These are phyloP conservation scores for Oehlia diaphana DNA, from an alignment of 192 early-diverging fungal species.

Conservation along the genomic window DNA sequence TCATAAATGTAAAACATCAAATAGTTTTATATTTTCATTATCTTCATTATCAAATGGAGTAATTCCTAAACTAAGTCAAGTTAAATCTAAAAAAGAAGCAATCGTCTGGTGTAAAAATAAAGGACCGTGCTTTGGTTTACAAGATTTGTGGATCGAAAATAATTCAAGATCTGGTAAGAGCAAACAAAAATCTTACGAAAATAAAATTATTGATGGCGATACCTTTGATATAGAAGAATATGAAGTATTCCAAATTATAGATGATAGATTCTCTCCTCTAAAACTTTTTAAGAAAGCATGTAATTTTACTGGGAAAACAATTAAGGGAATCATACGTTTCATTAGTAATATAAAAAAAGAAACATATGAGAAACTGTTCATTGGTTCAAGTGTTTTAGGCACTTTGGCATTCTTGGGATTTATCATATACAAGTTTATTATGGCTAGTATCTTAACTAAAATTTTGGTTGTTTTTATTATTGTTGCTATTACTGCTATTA, in stretches of 20 bases:
- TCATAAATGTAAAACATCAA: neutral
- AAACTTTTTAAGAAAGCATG: too few relatives aligned
- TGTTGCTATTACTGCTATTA: too few relatives aligned
- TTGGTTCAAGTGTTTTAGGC: too few relatives aligned
- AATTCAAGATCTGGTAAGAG: neutral
- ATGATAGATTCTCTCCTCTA: too few relatives aligned
- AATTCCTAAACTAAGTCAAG: neutral
- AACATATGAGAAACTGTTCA: too few relatives aligned
- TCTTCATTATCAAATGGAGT: neutral
- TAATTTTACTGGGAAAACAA: too few relatives aligned
- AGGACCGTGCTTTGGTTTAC: slow-evolving; percentile 3
- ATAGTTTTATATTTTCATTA: neutral
- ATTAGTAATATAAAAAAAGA: too few relatives aligned
- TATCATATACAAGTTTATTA: too few relatives aligned
- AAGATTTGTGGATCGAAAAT: neutral
- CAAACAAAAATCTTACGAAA: neutral
- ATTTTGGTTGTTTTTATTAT: too few relatives aligned
- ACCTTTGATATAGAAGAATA: neutral
- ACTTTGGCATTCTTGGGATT: too few relatives aligned
- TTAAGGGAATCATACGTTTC: too few relatives aligned
- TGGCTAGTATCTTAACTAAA: too few relatives aligned
- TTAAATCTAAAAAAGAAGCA: neutral
- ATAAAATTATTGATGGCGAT: neutral
- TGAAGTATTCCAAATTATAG: slow-evolving; percentile 11
- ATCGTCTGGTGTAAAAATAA: neutral